Conservation (phyloP, 2,329 filamentous ascomycete genomes). For the Apiospora malaysiana region DNA sequence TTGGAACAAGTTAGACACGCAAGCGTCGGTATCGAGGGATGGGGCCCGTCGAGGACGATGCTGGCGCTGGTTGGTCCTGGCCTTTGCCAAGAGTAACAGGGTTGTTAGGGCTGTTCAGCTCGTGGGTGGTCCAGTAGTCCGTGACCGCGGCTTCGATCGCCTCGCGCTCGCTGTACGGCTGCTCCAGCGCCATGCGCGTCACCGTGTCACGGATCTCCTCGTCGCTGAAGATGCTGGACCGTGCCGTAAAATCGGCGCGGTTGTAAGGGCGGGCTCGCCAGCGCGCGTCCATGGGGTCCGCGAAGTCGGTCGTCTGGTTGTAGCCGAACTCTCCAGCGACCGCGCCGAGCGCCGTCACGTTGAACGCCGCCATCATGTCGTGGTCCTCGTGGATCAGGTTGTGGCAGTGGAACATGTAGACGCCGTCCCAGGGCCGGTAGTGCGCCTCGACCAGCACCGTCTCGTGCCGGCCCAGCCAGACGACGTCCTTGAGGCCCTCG, state of each 20-base stretch:
- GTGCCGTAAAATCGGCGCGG: constrained; percentile 32
- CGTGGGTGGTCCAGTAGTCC: constrained; percentile 38
- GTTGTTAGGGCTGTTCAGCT: constrained; percentile 29
- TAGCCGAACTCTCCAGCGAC: constrained; percentile 42
- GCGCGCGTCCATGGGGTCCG: constrained; percentile 45
- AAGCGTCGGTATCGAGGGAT: constrained; percentile 14
- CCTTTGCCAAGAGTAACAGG: constrained; percentile 12
- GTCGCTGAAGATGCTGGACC: constrained; percentile 34
- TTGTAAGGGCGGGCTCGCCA: constrained; percentile 42
- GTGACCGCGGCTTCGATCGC: constrained; percentile 39
- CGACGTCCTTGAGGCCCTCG: constrained; percentile 62
- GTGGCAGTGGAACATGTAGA: constrained; percentile 57
- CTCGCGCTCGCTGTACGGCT: constrained; percentile 42
- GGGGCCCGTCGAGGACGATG: neutral
- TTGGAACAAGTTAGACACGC: neutral
- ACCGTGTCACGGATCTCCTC: constrained; percentile 37
- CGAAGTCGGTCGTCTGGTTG: constrained; percentile 41
- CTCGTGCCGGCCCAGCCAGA: constrained; percentile 59
- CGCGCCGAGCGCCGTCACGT: constrained; percentile 43
- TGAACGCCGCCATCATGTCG: constrained; percentile 55
- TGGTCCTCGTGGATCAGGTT: constrained; percentile 53
- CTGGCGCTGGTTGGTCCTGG: neutral
- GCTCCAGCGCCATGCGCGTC: constrained; percentile 38
- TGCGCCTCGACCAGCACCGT: constrained; percentile 55
- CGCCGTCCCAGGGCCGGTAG: constrained; percentile 59